These are phyloP conservation scores for Cordyceps militaris DNA, from an alignment of 2,329 filamentous ascomycete genomes.

Conservation along the genomic window DNA sequence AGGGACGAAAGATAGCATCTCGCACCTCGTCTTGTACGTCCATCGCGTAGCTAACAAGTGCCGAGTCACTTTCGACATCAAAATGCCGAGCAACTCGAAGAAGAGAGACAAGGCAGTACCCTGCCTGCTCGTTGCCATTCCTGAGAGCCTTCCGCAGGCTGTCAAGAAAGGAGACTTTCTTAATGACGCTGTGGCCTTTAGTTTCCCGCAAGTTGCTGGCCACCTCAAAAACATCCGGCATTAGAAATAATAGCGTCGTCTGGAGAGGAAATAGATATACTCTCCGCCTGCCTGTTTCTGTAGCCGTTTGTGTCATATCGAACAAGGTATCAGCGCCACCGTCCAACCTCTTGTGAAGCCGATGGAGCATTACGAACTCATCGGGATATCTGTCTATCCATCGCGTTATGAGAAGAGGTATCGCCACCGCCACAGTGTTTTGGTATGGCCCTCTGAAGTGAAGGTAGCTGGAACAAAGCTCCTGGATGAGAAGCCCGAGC, in stretches of 20 bases:
- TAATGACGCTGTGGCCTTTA: slow-evolving; percentile 54
- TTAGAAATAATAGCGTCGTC: slow-evolving; percentile 52
- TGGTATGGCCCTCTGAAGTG: slow-evolving; percentile 59
- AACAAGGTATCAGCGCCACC: slow-evolving; percentile 60
- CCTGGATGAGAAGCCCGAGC: slow-evolving; percentile 55
- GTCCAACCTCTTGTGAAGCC: slow-evolving; percentile 54
- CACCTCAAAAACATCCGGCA: slow-evolving; percentile 64
- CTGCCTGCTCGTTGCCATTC: slow-evolving; percentile 59
- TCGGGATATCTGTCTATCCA: slow-evolving; percentile 60
- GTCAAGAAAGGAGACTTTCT: slow-evolving; percentile 61
- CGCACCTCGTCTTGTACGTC: slow-evolving; percentile 63
- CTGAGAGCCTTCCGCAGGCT: slow-evolving; percentile 54
- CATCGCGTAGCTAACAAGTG: slow-evolving; percentile 58
- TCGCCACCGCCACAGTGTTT: slow-evolving; percentile 53
- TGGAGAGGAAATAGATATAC: slow-evolving; percentile 55
- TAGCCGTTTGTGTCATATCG: slow-evolving; percentile 58
- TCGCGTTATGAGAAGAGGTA: slow-evolving; percentile 55
- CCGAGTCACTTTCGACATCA: slow-evolving; percentile 53
- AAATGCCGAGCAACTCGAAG: slow-evolving; percentile 59
- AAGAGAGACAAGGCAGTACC: slow-evolving; percentile 57
- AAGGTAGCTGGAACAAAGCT: slow-evolving; percentile 59
- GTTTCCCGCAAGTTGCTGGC: slow-evolving; percentile 60
- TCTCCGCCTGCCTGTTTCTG: slow-evolving; percentile 50
- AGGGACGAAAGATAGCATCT: slow-evolving; percentile 56
- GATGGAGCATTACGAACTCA: slow-evolving; percentile 59